A percentile compares a stretch with the other conserved stretches of the same genome.
Evolutionary conservation across 1,284 basidiomycete species (phyloP).

Genomic region (Boletus mariae): DNA sequence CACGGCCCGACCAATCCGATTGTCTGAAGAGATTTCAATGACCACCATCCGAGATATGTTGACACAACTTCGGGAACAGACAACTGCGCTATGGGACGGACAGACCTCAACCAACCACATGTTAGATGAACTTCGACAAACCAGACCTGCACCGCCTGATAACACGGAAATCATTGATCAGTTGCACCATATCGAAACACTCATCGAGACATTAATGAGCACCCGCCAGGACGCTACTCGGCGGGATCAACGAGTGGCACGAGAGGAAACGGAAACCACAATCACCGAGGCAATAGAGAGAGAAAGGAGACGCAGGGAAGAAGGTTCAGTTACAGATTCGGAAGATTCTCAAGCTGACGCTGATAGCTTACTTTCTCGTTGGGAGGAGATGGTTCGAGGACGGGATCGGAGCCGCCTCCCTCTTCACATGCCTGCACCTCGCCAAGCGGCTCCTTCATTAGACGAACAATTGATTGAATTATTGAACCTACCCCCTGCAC

Average conservation of each 20-base stretch:
- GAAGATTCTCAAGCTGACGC: slow-evolving; percentile 27
- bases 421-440: slow-evolving; percentile 41
- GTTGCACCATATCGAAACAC: slow-evolving; percentile 39
- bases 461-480: slow-evolving; percentile 60
- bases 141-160: slow-evolving; percentile 23
- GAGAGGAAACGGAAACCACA: slow-evolving; percentile 18
- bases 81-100: slow-evolving; percentile 51
- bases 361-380: slow-evolving; percentile 27
- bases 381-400: slow-evolving; percentile 17
- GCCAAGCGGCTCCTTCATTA: slow-evolving; percentile 46
- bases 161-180: slow-evolving; percentile 37
- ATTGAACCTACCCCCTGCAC: slow-evolving; percentile 41
- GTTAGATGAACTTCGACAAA: slow-evolving; percentile 41
- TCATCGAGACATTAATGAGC: slow-evolving; percentile 37
- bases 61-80: slow-evolving; percentile 48
- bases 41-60: slow-evolving; percentile 44
- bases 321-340: slow-evolving; percentile 25
- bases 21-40: slow-evolving; percentile 32
- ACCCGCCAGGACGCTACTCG: slow-evolving; percentile 6
- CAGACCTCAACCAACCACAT: slow-evolving; percentile 54
- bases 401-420: slow-evolving; percentile 27
- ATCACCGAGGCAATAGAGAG: slow-evolving; percentile 11
- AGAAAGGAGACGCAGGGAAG: slow-evolving; percentile 5
- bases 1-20: slow-evolving; percentile 38
- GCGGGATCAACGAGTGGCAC: slow-evolving; percentile 4